Evolutionary conservation across 2,329 filamentous ascomycete genomes (phyloP).

Genomic region (Venturia carpophila): DNA sequence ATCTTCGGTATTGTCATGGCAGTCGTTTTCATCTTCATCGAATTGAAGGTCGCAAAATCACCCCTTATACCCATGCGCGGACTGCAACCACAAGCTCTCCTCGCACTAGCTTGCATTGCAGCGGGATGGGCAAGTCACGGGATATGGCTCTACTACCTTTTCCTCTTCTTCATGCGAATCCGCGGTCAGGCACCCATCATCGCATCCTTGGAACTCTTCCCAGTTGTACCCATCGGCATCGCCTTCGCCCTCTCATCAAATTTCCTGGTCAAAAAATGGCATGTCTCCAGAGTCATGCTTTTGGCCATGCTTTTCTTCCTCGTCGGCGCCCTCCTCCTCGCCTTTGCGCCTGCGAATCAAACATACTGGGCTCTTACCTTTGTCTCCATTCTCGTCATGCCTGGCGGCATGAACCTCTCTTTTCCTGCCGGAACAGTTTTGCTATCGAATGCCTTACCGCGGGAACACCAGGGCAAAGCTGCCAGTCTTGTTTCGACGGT

Average conservation of each 20-base stretch:
- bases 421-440: slow-evolving; percentile 57
- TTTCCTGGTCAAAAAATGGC: slow-evolving; percentile 18
- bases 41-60: slow-evolving; percentile 23
- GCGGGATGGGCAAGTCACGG: slow-evolving; percentile 30
- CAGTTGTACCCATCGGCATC: slow-evolving; percentile 19
- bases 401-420: slow-evolving; percentile 59
- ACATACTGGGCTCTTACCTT: slow-evolving; percentile 60
- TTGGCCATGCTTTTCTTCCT: slow-evolving; percentile 37
- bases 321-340: slow-evolving; percentile 34
- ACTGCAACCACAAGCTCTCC: slow-evolving; percentile 24
- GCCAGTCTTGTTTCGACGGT: slow-evolving; percentile 54
- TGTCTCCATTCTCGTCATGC: slow-evolving; percentile 49
- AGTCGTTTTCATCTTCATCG: slow-evolving; percentile 26
- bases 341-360: slow-evolving; percentile 45
- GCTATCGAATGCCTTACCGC: slow-evolving; percentile 45
- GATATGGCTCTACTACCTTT: slow-evolving; percentile 25
- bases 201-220: slow-evolving; percentile 16
- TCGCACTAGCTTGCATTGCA: slow-evolving; percentile 26
- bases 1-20: slow-evolving; percentile 27
- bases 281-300: slow-evolving; percentile 30
- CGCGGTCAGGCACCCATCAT: slow-evolving; percentile 2
- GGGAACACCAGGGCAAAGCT: slow-evolving; percentile 44
- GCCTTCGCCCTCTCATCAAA: slow-evolving; percentile 18
- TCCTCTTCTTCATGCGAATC: slow-evolving; percentile 19
- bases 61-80: slow-evolving; percentile 25